Conservation (phyloP, 2,329 filamentous ascomycete genomes). For the Didymella keratinophila region DNA sequence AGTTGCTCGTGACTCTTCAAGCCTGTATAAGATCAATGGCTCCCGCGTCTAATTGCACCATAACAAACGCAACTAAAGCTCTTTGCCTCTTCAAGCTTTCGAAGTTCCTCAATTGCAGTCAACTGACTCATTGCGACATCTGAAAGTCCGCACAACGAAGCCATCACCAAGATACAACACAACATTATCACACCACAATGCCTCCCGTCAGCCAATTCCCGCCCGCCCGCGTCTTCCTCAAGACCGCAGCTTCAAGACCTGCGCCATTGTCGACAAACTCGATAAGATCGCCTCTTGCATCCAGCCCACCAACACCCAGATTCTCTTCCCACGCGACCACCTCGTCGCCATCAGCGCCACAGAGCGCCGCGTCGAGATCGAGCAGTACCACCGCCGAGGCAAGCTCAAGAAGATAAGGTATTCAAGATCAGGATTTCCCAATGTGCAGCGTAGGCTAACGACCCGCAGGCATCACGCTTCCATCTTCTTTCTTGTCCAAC, state of each 20-base stretch:
- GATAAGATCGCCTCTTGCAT: slow-evolving; percentile 17
- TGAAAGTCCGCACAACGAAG: slow-evolving; percentile 6
- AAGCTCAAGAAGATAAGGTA: slow-evolving; percentile 16
- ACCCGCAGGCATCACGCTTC: neutral
- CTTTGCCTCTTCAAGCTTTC: neutral
- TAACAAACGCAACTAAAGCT: neutral
- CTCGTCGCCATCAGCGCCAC: slow-evolving; percentile 11
- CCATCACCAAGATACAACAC: neutral
- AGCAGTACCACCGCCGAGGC: neutral
- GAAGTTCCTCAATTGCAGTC: neutral
- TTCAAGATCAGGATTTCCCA: neutral
- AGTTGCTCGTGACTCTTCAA: slow-evolving; percentile 20
- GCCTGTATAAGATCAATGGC: slow-evolving; percentile 10
- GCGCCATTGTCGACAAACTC: slow-evolving; percentile 6
- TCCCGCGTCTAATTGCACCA: slow-evolving; percentile 1
- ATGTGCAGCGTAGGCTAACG: too few relatives aligned
- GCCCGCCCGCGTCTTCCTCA: slow-evolving; percentile 39
- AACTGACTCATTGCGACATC: neutral
- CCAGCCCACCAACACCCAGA: slow-evolving; percentile 17
- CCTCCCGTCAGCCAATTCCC: slow-evolving; percentile 43
- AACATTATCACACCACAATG: slow-evolving; percentile 23
- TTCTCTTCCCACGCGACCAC: slow-evolving; percentile 15
- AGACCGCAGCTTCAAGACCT: slow-evolving; percentile 22
- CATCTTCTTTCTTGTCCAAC: neutral
- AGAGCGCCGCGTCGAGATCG: slow-evolving; percentile 9